Percentiles rank a stretch among this genome's conserved stretches.
phyloP scores from a whole-genome alignment of 176 grass and related monocot species.

The Triticum dicoccoides region DNA sequence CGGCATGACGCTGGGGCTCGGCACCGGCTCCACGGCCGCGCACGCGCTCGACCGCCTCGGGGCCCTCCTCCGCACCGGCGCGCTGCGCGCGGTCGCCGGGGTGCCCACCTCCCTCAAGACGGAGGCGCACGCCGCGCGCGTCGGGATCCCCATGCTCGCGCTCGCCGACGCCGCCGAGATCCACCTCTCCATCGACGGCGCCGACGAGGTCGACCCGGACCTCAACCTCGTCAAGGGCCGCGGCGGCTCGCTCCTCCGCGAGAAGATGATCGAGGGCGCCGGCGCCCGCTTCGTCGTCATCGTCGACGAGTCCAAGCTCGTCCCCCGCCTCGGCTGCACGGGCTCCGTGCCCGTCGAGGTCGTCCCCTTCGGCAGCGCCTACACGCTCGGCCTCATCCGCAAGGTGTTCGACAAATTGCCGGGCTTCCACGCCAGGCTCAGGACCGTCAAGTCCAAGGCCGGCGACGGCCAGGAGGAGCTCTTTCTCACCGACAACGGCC shows the following conservation, averaged over 20 bases:
- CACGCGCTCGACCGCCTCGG: conserved; percentile 64
- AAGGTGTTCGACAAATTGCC: conserved; percentile 45
- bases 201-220: conserved; percentile 71
- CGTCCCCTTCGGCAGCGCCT: conserved; percentile 47
- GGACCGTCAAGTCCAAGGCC: conserved; percentile 31
- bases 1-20: conserved; percentile 56
- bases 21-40: conserved; percentile 76
- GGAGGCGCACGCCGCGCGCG: conserved; percentile 34
- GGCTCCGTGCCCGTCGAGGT: conserved; percentile 72
- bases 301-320: conserved; percentile 80
- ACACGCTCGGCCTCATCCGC: conserved; percentile 43
- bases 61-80: conserved; percentile 29
- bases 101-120: conserved; percentile 72
- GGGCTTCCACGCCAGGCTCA: conserved; percentile 51
- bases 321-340: conserved; percentile 49
- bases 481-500: conserved; percentile 66
- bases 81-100: conserved; percentile 35
- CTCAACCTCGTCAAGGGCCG: conserved; percentile 84
- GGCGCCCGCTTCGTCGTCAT: conserved; percentile 61
- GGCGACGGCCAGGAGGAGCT: conserved; percentile 13
- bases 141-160: conserved; percentile 52
- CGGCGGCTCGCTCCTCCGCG: conserved; percentile 69
- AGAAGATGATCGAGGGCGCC: conserved; percentile 82
- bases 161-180: conserved; percentile 40
- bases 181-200: conserved; percentile 67